Percentiles rank a stretch among this genome's conserved stretches.
phyloP scores from a whole-genome alignment of 345 rosid species.

The Populus pruinosa region DNA sequence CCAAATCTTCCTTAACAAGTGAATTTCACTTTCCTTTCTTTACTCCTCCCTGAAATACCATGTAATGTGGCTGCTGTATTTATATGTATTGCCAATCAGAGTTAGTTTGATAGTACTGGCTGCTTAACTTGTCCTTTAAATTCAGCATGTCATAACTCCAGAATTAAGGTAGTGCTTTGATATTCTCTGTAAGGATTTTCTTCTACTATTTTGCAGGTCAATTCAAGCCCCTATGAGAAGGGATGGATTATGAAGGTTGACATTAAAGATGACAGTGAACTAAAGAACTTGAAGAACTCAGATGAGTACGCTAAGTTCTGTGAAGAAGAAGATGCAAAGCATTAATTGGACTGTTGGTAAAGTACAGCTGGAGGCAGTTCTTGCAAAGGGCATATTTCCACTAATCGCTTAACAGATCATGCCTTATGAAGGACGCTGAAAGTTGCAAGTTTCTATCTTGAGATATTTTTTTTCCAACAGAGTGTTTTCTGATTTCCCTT shows the following conservation, averaged over 20 bases:
- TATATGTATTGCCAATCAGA: background rate
- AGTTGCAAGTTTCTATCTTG: background rate
- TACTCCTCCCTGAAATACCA: background rate
- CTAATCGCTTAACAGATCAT: background rate
- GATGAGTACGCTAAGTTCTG: constrained; percentile 81
- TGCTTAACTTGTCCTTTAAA: background rate
- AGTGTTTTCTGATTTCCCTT: background rate
- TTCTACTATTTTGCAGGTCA: constrained; percentile 43
- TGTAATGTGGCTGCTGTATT: background rate
- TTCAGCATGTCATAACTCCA: background rate
- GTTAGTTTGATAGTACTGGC: background rate
- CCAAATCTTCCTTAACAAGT: background rate
- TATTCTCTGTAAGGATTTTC: background rate
- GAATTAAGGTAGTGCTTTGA: background rate
- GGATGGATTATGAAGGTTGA: constrained; percentile 95
- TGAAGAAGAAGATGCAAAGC: constrained; percentile 90
- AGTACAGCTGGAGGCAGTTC: background rate
- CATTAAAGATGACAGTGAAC: constrained; percentile 47
- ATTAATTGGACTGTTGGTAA: constrained; percentile 35
- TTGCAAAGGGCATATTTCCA: background rate
- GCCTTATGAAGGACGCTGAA: background rate
- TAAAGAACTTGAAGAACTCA: constrained; percentile 69
- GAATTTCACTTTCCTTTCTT: background rate
- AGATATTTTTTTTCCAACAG: background rate
- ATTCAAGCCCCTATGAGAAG: constrained; percentile 68